Base-by-base conservation (phyloP, 306 rosid genomes). In the Argentina anserina region DNA sequence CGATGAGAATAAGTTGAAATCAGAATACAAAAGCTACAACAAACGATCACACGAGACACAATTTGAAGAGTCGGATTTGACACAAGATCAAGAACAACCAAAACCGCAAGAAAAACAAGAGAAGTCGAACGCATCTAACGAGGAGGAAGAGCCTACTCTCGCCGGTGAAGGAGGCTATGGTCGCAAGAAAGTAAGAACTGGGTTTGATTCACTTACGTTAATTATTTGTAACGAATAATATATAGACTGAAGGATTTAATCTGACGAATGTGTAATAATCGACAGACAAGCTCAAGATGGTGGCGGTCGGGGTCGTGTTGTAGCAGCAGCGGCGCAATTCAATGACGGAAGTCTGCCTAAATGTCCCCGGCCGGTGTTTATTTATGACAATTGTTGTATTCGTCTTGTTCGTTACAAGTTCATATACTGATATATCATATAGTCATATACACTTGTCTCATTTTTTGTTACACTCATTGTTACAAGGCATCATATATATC, bases 151-250 rank as follows among this genome's bases (percentile, higher is more conserved):
- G 42, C 52, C 20, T 40, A 56, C 53, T 39, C 39, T 33, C 1
- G 75, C 55, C 0, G 75, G 75, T 3, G 67, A 71, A 40, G 75
- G 75, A 1, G 75, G 42, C 28, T 56, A 71, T 12, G 75, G 75
- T 58, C 41, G 55, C 42, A 71, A 71, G 37, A 71, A 56, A 53
- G 66, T 61, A 28, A 33, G 40, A 29, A 1, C 0, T 61, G 14
- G 20, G 12, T 17, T 33, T 15, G 12, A 33, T 33, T 15, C 42
- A 3, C 25, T 12, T 29, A 18, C 18, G 4, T 36, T 34, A 2
- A 28, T 31, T 29, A 6, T 4, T 28, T 59, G 37, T 9, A 28
- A 58, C 29, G 28, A 5, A 28, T 20, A 28, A 28, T 12, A 13
- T 52, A 20, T 52, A 21, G 5, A 21, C 21, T 8, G 28, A 52